Percentiles rank a stretch among this genome's conserved stretches.
These are phyloP conservation scores for Calonectria hongkongensis DNA, from an alignment of 2,329 filamentous ascomycete species.

Conservation along the genomic window DNA sequence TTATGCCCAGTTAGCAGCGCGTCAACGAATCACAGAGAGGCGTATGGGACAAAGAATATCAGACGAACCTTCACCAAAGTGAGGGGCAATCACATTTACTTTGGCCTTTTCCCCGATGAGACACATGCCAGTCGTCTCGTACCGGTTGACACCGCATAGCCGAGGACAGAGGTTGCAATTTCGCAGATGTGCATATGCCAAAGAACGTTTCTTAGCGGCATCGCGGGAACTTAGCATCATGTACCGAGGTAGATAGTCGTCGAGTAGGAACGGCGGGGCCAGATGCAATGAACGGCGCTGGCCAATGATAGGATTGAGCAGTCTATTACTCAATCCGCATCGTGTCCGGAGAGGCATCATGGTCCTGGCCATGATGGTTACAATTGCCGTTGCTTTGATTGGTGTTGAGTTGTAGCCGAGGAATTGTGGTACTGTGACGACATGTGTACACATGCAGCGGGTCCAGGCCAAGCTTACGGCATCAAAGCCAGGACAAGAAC, in stretches of 20 bases:
- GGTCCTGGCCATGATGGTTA: constrained; percentile 42
- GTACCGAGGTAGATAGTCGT: constrained; percentile 84
- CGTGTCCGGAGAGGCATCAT: constrained; percentile 43
- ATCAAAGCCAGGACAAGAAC: background rate
- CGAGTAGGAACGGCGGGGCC: constrained; percentile 81
- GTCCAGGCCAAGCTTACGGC: background rate
- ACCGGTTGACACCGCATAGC: constrained; percentile 87
- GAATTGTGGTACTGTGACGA: constrained; percentile 10
- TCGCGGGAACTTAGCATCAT: constrained; percentile 80
- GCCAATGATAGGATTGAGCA: constrained; percentile 17
- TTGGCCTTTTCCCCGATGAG: constrained; percentile 85
- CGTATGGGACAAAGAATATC: constrained; percentile 40
- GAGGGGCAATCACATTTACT: constrained; percentile 89
- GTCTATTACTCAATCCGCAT: constrained; percentile 23
- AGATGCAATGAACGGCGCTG: constrained; percentile 66
- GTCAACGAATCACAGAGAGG: background rate
- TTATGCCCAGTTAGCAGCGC: constrained; percentile 15
- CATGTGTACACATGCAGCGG: constrained; percentile 18
- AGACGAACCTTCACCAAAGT: constrained; percentile 83
- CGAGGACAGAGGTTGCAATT: constrained; percentile 90
- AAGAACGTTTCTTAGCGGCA: constrained; percentile 82
- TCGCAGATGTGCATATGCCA: constrained; percentile 83
- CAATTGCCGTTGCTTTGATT: constrained; percentile 51
- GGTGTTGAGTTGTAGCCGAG: constrained; percentile 43
- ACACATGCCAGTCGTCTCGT: constrained; percentile 85